phyloP scores from a whole-genome alignment of 495 filamentous ascomycete genomes.

The Podospora comata region DNA sequence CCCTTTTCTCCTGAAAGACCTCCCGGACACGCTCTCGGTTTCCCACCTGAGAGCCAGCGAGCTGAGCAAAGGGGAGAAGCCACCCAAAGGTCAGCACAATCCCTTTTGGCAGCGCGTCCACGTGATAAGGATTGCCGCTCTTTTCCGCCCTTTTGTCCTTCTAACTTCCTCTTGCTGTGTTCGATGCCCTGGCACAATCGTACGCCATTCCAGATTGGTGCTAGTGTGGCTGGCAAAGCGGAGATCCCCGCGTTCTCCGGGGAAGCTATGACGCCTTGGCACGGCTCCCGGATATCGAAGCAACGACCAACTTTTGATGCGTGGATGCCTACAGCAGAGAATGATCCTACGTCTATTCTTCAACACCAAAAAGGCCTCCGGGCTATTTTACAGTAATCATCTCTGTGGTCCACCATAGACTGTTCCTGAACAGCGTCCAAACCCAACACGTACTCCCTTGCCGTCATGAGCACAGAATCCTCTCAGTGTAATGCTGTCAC shows the following conservation, averaged over 20 bases:
- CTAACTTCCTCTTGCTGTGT: background rate
- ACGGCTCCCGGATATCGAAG: background rate
- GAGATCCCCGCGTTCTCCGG: background rate
- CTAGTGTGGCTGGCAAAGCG: background rate
- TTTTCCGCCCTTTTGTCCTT: background rate
- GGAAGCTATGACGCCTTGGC: background rate
- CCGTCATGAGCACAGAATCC: conserved; percentile 60
- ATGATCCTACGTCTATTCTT: too few species aligned
- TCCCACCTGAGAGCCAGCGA: background rate
- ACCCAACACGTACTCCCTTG: conserved; percentile 55
- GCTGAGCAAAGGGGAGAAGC: background rate
- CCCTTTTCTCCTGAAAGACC: background rate
- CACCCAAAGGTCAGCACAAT: background rate
- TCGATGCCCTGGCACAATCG: background rate
- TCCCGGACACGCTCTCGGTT: background rate
- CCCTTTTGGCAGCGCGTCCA: background rate
- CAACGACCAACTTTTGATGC: background rate
- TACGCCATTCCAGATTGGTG: background rate
- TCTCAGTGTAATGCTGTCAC: conserved; percentile 70
- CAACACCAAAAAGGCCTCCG: too few species aligned
- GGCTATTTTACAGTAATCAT: background rate
- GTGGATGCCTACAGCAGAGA: background rate
- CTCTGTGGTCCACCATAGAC: conserved; percentile 40
- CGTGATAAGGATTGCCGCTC: background rate
- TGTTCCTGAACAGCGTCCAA: conserved; percentile 65